phyloP scores from a whole-genome alignment of 2,329 filamentous ascomycete genomes.

The Epichloe sibirici region DNA sequence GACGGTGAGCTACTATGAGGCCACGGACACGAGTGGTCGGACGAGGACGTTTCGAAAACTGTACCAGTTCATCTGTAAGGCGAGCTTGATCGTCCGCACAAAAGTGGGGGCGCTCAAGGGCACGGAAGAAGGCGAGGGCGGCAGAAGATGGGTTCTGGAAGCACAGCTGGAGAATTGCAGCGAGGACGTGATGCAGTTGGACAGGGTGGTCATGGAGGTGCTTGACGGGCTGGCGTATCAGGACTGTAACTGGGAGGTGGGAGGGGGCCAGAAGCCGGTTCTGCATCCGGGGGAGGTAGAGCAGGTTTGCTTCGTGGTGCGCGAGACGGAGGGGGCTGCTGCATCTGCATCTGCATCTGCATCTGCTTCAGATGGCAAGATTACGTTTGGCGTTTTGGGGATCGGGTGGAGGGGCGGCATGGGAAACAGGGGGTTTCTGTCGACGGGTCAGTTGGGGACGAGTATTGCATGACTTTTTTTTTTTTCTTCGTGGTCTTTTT shows the following conservation, averaged over 20 bases:
- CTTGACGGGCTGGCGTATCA: conserved; percentile 37
- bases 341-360: conserved; percentile 10
- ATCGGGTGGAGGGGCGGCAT: conserved; percentile 84
- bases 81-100: conserved; percentile 78
- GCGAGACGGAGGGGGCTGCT: conserved; percentile 30
- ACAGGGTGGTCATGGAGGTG: conserved; percentile 46
- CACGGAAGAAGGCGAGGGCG: conserved; percentile 7
- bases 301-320: conserved; percentile 53
- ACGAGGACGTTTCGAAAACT: conserved; percentile 85
- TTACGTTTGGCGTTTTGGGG: conserved; percentile 67
- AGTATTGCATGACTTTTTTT: conserved; percentile 19
- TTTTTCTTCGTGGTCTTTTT: neutral
- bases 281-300: conserved; percentile 51
- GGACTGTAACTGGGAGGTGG: conserved; percentile 45
- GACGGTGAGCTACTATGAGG: conserved; percentile 89
- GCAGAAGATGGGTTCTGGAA: conserved; percentile 61
- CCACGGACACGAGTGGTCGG: conserved; percentile 54
- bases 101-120: conserved; percentile 58
- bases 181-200: conserved; percentile 69
- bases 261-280: conserved; percentile 35
- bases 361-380: conserved; percentile 41
- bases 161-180: conserved; percentile 93
- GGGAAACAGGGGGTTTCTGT: conserved; percentile 76
- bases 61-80: conserved; percentile 92
- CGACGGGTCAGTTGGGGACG: conserved; percentile 67